phyloP scores from a whole-genome alignment of 1,139 yeast species.

The Yamadazyma sp. region DNA sequence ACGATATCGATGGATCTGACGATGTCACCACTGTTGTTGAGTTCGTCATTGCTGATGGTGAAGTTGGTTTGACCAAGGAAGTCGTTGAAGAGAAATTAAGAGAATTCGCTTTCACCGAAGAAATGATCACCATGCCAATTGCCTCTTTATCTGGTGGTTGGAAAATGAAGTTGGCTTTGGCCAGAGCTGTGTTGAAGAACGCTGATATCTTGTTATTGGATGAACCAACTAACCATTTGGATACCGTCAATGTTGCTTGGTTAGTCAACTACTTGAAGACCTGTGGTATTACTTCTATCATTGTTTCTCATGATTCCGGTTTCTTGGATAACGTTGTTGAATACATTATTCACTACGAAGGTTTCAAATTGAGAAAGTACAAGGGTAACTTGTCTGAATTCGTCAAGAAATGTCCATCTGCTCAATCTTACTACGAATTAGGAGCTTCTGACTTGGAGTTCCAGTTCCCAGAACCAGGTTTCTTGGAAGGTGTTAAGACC shows the following conservation, averaged over 20 bases:
- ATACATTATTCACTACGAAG: slow-evolving; percentile 99
- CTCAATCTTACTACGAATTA: slow-evolving; percentile 97
- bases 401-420: slow-evolving; percentile 98
- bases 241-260: slow-evolving; percentile 99
- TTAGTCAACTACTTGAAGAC: slow-evolving; percentile 97
- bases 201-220: slow-evolving; percentile 97
- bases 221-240: slow-evolving; percentile 99
- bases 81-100: slow-evolving; percentile 70
- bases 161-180: slow-evolving; percentile 99
- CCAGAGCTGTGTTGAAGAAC: slow-evolving; percentile 98
- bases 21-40: slow-evolving; percentile 92
- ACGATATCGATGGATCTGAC: slow-evolving; percentile 97
- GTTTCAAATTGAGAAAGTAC: slow-evolving; percentile 99
- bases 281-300: slow-evolving; percentile 96
- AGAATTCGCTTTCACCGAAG: slow-evolving; percentile 91
- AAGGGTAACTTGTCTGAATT: slow-evolving; percentile 99
- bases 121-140: slow-evolving; percentile 89
- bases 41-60: slow-evolving; percentile 81
- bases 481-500: slow-evolving; percentile 99
- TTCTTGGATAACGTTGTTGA: slow-evolving; percentile 97
- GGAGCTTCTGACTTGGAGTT: slow-evolving; percentile 97
- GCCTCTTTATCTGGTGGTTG: slow-evolving; percentile 99
- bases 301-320: slow-evolving; percentile 99
- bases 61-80: slow-evolving; percentile 71
- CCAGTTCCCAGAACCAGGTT: slow-evolving; percentile 99